A percentile compares a stretch with the other conserved stretches of the same genome.
These are phyloP conservation scores for Chaetomiaceae sp. DNA, from an alignment of 2,329 filamentous ascomycete species.

Conservation along the genomic window DNA sequence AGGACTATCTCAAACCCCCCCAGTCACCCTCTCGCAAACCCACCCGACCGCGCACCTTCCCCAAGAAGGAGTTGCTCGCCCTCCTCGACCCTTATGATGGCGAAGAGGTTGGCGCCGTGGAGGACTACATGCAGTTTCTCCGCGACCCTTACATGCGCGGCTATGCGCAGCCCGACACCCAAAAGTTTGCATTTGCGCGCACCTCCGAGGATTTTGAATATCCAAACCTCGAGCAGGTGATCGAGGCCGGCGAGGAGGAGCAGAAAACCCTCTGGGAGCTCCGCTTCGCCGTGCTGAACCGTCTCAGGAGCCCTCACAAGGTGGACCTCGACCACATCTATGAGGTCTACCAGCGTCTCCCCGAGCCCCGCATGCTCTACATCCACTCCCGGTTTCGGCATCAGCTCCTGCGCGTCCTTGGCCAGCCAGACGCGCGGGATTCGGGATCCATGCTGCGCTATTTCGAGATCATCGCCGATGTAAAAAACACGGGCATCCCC, in stretches of 20 bases:
- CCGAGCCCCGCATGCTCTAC: slow-evolving; percentile 49
- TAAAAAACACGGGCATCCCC: slow-evolving; percentile 67
- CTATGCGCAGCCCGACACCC: slow-evolving; percentile 49
- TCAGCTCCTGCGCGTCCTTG: slow-evolving; percentile 63
- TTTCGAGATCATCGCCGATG: slow-evolving; percentile 77
- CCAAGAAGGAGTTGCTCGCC: slow-evolving; percentile 46
- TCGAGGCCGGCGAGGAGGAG: slow-evolving; percentile 34
- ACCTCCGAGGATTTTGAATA: slow-evolving; percentile 45
- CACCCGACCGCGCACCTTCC: slow-evolving; percentile 4
- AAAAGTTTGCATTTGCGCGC: slow-evolving; percentile 48
- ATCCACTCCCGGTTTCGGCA: slow-evolving; percentile 53
- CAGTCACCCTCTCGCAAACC: neutral
- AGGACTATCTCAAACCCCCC: neutral
- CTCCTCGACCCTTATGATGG: slow-evolving; percentile 50
- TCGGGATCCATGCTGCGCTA: slow-evolving; percentile 71
- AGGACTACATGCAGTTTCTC: slow-evolving; percentile 50
- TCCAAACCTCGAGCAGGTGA: slow-evolving; percentile 41
- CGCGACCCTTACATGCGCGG: slow-evolving; percentile 51
- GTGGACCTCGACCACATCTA: slow-evolving; percentile 44
- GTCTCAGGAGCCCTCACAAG: slow-evolving; percentile 40
- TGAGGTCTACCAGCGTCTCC: slow-evolving; percentile 46
- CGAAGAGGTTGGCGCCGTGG: slow-evolving; percentile 39
- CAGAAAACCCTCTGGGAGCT: slow-evolving; percentile 38
- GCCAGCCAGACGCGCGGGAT: slow-evolving; percentile 54
- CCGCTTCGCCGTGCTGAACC: slow-evolving; percentile 37